Conservation (phyloP, 2,329 filamentous ascomycete species). For the Teratosphaeria viscida region DNA sequence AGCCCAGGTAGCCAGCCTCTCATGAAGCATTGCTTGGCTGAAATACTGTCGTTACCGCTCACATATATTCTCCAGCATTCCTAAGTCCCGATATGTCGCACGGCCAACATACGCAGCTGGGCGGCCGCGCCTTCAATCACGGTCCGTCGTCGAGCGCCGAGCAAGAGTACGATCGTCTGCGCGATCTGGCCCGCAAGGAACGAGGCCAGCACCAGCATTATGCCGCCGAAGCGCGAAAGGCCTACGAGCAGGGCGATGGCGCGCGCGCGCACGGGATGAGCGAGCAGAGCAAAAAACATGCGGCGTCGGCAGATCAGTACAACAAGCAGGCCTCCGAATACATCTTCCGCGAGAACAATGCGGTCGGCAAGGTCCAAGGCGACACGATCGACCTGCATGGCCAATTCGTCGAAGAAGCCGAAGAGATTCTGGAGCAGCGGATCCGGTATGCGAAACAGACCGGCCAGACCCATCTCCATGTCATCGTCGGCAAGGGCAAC, state of each 20-base stretch:
- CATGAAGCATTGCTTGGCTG: background rate
- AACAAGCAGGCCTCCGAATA: conserved; percentile 86
- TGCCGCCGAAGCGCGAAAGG: conserved; percentile 56
- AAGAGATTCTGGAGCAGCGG: conserved; percentile 76
- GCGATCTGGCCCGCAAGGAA: conserved; percentile 71
- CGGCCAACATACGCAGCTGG: background rate
- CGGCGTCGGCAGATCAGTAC: conserved; percentile 72
- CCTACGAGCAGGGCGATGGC: conserved; percentile 75
- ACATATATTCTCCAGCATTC: background rate
- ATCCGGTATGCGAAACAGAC: conserved; percentile 65
- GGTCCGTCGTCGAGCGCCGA: conserved; percentile 57
- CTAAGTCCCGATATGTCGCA: background rate
- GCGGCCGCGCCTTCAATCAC: conserved; percentile 58
- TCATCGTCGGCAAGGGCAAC: conserved; percentile 93
- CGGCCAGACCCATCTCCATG: conserved; percentile 76
- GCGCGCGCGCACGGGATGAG: conserved; percentile 72
- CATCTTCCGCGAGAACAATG: conserved; percentile 94
- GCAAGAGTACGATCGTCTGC: conserved; percentile 83
- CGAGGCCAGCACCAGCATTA: conserved; percentile 66
- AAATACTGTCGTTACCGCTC: background rate
- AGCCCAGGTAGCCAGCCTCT: background rate
- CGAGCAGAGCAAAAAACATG: conserved; percentile 76
- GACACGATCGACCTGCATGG: conserved; percentile 94
- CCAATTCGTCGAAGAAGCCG: conserved; percentile 88
- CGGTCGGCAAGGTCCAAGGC: conserved; percentile 56